phyloP scores from a whole-genome alignment of 2,329 filamentous ascomycete genomes.

The Paraphoma chrysanthemicola region DNA sequence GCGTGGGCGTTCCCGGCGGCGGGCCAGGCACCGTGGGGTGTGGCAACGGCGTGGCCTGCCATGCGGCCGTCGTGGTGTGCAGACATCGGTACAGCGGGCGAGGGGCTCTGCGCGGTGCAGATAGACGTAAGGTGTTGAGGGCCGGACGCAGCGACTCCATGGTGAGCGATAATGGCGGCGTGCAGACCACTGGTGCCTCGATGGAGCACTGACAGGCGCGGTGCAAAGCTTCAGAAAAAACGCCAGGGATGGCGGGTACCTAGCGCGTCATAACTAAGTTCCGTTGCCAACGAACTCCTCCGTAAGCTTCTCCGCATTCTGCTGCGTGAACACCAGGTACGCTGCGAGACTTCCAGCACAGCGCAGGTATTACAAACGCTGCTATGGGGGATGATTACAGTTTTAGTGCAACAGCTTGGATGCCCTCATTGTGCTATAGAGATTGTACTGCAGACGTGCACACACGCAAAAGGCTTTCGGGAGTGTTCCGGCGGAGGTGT shows the following conservation, averaged over 20 bases:
- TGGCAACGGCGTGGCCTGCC: conserved; percentile 62
- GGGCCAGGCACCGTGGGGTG: conserved; percentile 65
- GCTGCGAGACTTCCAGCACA: not conserved
- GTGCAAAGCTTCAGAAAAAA: no score
- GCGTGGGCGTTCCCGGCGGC: conserved; percentile 64
- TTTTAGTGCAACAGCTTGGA: no score
- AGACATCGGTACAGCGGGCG: conserved; percentile 46
- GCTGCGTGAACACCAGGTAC: not conserved
- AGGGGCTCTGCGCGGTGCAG: conserved; percentile 21
- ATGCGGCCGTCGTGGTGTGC: conserved; percentile 49
- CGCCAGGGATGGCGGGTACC: no score
- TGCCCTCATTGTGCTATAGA: no score
- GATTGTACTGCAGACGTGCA: no score
- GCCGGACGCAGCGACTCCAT: conserved; percentile 43
- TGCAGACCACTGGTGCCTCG: no score
- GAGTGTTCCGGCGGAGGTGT: no score
- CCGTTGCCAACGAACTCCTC: no score
- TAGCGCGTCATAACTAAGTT: not conserved
- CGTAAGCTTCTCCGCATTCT: not conserved
- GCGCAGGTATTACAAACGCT: no score
- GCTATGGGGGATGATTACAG: no score
- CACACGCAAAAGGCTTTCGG: no score
- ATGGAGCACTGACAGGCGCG: no score
- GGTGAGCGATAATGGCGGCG: conserved; percentile 4
- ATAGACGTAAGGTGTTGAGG: conserved; percentile 25